These are phyloP conservation scores for Aureobasidium sp. DNA, from an alignment of 2,329 filamentous ascomycete genomes.

Conservation along the genomic window DNA sequence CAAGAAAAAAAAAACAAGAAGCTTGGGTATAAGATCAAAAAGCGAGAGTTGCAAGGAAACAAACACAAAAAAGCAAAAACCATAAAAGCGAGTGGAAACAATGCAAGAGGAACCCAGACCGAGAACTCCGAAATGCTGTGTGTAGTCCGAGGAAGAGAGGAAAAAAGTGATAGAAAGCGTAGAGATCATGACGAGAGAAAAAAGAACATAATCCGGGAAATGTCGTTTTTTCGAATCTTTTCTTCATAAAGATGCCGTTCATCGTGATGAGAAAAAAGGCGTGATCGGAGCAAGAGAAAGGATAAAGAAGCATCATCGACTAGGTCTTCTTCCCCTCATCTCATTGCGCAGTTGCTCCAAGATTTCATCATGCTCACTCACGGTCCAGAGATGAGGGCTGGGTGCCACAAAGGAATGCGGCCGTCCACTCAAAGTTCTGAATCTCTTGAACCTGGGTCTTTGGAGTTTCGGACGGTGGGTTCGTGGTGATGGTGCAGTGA, in stretches of 20 bases:
- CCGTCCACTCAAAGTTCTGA: conserved; percentile 33
- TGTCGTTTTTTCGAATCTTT: background rate
- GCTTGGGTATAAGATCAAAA: background rate
- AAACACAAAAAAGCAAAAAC: background rate
- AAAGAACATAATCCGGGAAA: background rate
- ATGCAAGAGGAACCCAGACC: background rate
- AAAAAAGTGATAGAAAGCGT: background rate
- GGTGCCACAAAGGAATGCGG: conserved; percentile 37
- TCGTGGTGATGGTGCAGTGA: background rate
- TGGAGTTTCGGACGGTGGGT: conserved; percentile 7
- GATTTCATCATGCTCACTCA: conserved; percentile 35
- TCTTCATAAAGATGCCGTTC: background rate
- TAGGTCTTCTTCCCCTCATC: conserved; percentile 6
- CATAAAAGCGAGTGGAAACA: background rate
- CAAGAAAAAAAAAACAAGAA: background rate
- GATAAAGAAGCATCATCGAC: background rate
- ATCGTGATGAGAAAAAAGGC: background rate
- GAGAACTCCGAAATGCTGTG: background rate
- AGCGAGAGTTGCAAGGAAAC: conserved; percentile 3
- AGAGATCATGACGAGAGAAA: background rate
- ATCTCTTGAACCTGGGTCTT: conserved; percentile 22
- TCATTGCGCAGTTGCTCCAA: background rate
- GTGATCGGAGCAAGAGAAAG: background rate
- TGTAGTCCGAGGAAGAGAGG: background rate
- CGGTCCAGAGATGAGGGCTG: conserved; percentile 36